A percentile compares a stretch with the other conserved stretches of the same genome.
Evolutionary conservation across 2,329 filamentous ascomycete genomes (phyloP).

Genomic region (Calonectria naviculata): DNA sequence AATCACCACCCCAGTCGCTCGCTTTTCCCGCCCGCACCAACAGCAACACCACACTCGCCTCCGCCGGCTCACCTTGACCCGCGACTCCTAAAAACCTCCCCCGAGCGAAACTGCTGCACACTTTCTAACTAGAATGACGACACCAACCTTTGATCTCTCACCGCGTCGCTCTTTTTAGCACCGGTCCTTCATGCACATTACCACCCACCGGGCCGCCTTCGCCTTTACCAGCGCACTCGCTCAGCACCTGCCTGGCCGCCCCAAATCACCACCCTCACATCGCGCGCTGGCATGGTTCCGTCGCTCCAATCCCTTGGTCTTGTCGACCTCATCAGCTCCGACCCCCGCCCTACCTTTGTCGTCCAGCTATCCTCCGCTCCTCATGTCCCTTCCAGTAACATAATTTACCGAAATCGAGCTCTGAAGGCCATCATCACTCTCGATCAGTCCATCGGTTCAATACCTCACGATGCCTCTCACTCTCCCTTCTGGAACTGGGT

Average conservation of each 20-base stretch:
- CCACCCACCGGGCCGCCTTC: not conserved
- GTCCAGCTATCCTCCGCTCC: constrained; percentile 35
- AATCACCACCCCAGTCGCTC: constrained; percentile 10
- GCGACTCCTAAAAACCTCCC: constrained; percentile 6
- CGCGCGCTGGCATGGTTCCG: constrained; percentile 35
- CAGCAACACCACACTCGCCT: not conserved
- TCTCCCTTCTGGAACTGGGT: constrained; percentile 55
- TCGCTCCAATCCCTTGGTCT: constrained; percentile 46
- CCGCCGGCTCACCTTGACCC: not conserved
- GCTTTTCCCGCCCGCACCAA: not conserved
- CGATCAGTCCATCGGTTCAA: constrained; percentile 43
- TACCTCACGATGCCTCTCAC: constrained; percentile 43
- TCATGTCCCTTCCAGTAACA: constrained; percentile 25
- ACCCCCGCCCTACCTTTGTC: constrained; percentile 56
- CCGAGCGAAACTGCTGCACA: not conserved
- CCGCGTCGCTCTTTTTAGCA: constrained; percentile 22
- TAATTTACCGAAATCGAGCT: constrained; percentile 53
- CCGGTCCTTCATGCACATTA: constrained; percentile 12
- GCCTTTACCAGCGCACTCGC: not conserved
- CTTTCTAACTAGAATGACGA: constrained; percentile 19
- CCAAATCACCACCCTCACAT: constrained; percentile 11
- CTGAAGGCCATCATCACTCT: constrained; percentile 44
- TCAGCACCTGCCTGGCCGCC: not conserved
- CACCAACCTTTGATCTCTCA: constrained; percentile 6
- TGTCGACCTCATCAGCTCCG: constrained; percentile 53